Percentiles rank a stretch among this genome's conserved stretches.
phyloP scores from a whole-genome alignment of 352 stramenopile species.

The Phytophthora capsici region DNA sequence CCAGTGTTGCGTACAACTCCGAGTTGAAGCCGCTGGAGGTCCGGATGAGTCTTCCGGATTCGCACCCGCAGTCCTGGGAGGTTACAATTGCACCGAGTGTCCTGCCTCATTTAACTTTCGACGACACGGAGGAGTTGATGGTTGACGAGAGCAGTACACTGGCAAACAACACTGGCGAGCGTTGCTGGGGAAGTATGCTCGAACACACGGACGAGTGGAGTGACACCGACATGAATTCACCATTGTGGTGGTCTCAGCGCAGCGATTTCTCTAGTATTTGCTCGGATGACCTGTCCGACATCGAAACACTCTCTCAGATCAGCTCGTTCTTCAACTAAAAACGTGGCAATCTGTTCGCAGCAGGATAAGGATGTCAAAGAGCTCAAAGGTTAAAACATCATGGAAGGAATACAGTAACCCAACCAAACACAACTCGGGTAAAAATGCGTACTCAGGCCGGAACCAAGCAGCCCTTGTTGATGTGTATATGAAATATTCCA shows the following conservation, averaged over 20 bases:
- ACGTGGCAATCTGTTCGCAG: neutral
- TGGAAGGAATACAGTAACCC: neutral
- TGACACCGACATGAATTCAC: constrained; percentile 39
- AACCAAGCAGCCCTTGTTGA: constrained; percentile 13
- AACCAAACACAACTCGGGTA: neutral
- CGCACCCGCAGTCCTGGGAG: constrained; percentile 32
- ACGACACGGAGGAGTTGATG: constrained; percentile 4
- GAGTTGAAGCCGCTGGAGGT: constrained; percentile 62
- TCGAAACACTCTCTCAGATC: constrained; percentile 58
- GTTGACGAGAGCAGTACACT: constrained; percentile 2
- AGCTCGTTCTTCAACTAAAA: constrained; percentile 40
- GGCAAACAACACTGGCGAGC: neutral
- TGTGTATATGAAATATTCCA: constrained; percentile 28
- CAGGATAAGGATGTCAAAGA: neutral
- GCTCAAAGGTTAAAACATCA: constrained; percentile 14
- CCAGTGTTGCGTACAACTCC: constrained; percentile 43
- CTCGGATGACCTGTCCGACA: constrained; percentile 64
- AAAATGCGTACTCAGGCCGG: constrained; percentile 14
- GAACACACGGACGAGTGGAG: constrained; percentile 16
- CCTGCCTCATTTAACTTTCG: constrained; percentile 26
- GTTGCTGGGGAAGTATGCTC: constrained; percentile 9
- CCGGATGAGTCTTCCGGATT: constrained; percentile 44
- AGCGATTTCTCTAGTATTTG: constrained; percentile 57
- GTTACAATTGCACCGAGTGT: constrained; percentile 50
- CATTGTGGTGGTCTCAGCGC: constrained; percentile 43